A percentile compares a stretch with the other conserved stretches of the same genome.
These are phyloP conservation scores for Eucalyptus cladocalyx DNA, from an alignment of 345 rosid genomes.

Conservation along the genomic window DNA sequence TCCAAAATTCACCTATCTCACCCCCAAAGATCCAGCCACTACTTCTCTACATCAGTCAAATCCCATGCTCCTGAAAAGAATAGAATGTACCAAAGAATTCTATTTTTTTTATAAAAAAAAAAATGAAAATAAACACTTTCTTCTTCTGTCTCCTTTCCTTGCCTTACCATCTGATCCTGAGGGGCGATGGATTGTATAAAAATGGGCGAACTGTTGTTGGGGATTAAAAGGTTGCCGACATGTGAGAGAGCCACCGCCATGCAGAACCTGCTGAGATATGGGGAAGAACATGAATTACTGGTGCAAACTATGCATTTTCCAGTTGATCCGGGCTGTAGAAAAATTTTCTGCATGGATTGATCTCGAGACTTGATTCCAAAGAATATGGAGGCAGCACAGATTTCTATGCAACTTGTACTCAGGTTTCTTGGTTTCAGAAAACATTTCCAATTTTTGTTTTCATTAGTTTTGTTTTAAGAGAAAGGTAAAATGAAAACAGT, in stretches of 20 bases:
- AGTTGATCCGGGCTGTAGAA: not conserved
- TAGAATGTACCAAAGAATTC: not conserved
- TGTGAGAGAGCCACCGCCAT: not conserved
- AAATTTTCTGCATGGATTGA: not conserved
- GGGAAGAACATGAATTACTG: not conserved
- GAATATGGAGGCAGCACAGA: not conserved
- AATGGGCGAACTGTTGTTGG: not conserved
- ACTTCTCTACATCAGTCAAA: not conserved
- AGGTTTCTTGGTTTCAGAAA: not conserved
- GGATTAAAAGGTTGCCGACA: not conserved
- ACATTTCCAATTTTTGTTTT: not conserved
- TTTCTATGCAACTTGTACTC: not conserved
- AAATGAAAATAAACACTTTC: not conserved
- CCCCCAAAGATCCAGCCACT: not conserved
- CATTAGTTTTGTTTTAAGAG: too few species aligned
- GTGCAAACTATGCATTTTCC: not conserved
- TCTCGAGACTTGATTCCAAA: not conserved
- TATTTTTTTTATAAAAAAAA: not conserved
- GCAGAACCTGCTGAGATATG: not conserved
- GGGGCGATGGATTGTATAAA: not conserved
- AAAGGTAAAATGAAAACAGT: too few species aligned
- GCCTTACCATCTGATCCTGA: not conserved
- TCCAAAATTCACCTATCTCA: not conserved
- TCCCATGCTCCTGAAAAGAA: not conserved
- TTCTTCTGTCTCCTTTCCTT: not conserved